These are phyloP conservation scores for Fraxinus sp. DNA, from an alignment of 305 asterid species.

Conservation along the genomic window DNA sequence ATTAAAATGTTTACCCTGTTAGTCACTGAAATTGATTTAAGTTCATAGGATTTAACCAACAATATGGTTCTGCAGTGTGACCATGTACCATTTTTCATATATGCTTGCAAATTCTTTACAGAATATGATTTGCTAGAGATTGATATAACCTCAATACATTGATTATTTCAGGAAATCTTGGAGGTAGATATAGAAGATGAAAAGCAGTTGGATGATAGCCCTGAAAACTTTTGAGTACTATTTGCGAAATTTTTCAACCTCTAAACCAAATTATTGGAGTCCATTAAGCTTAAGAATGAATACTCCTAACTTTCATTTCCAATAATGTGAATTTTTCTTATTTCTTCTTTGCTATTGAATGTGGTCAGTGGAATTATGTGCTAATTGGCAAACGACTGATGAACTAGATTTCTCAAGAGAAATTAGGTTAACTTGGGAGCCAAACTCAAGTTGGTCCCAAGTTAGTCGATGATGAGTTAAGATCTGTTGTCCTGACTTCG, in stretches of 20 bases:
- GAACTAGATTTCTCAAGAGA: not conserved
- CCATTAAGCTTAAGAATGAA: not conserved
- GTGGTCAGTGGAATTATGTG: not conserved
- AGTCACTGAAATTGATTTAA: no score
- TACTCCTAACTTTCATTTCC: not conserved
- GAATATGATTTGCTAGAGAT: not conserved
- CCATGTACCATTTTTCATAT: not conserved
- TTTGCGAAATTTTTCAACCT: not conserved
- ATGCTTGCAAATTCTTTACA: not conserved
- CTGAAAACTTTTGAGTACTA: conserved; percentile 61
- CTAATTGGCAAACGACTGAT: not conserved
- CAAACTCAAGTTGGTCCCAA: not conserved
- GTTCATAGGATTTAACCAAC: not conserved
- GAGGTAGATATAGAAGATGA: conserved; percentile 95
- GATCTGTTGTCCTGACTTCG: not conserved
- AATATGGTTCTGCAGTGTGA: not conserved
- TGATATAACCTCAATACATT: not conserved
- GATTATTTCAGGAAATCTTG: conserved; percentile 65
- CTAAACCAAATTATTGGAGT: not conserved
- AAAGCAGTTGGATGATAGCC: conserved; percentile 95
- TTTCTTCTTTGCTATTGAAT: not conserved
- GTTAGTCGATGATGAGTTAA: not conserved
- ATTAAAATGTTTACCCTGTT: not conserved
- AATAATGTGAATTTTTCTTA: not conserved
- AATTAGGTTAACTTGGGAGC: not conserved